Base-by-base conservation (phyloP, 768 basidiomycete genomes). In the Cystoderma amianthinum region DNA sequence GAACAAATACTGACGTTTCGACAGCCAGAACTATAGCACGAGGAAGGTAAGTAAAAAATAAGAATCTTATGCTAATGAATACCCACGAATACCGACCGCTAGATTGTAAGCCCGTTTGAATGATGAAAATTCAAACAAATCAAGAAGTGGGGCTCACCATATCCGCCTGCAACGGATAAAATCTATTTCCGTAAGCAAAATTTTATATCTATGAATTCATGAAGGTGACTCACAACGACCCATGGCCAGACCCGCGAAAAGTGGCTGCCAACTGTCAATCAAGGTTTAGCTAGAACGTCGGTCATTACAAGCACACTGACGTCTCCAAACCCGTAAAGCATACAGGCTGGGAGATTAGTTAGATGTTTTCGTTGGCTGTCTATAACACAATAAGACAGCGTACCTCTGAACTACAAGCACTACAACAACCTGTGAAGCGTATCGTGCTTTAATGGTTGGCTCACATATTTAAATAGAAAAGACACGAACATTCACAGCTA, bases 261-360 rank as follows among this genome's bases (percentile, higher is more conserved):
- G 43, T 53, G 49, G 39, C 51, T 38, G 17, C 48, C 43, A 30
- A 50, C 56, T 57, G 34, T 24, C 15, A 16, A 24, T n/a, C n/a
- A n/a, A 18, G 28, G 11, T 22, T 28, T 28, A 13, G 16, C 28
- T 12, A 34, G 16, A 40, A 23, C 28, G 20, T 28, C 32, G 37
- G 2, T 13, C 17, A 11, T 11, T 13, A 16, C n/a, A 30, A 9
- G 36, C 4, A 2, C 5, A 55, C 56, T 35, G 41, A 61, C 60
- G 50, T 45, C 49, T 59, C 57, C 57, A 61, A 13, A 60, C 49
- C 10, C 60, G 51, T 16, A 55, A 18, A 13, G 57, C 56, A 20
- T 61, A 61, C 24, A 60, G 42, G 25, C 52, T 54, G 19, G 11
- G n/a, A n/a, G n/a, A 16, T 16, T 16, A 15, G 18, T 7, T 17